Conservation (phyloP, 2,329 filamentous ascomycete species). For the Monilinia fructicola region DNA sequence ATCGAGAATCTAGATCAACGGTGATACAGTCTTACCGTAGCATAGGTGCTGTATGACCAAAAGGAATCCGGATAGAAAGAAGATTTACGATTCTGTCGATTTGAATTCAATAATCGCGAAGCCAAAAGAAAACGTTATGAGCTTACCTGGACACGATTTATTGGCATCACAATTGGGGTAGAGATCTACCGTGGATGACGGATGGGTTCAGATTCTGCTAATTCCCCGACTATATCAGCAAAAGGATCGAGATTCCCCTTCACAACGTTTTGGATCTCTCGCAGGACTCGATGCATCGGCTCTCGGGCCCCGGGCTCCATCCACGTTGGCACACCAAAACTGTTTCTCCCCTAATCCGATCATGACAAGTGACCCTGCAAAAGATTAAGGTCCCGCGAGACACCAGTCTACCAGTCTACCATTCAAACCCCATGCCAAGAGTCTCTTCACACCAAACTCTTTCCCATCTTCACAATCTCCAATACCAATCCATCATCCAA, state of each 20-base stretch:
- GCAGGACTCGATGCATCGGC: neutral
- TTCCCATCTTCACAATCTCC: conserved; percentile 29
- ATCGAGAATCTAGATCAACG: neutral
- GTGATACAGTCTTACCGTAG: neutral
- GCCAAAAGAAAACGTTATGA: neutral
- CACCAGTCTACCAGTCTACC: neutral
- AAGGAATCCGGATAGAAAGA: neutral
- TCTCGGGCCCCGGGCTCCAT: neutral
- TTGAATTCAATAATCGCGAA: neutral
- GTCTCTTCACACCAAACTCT: conserved; percentile 19
- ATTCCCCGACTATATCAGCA: neutral
- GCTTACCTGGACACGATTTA: neutral
- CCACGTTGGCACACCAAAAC: neutral
- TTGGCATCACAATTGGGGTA: neutral
- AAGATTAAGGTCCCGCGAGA: neutral
- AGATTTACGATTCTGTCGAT: neutral
- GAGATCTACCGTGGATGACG: neutral
- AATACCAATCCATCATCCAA: conserved; percentile 27
- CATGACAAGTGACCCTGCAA: conserved; percentile 3
- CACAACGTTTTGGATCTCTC: neutral
- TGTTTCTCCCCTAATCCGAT: neutral
- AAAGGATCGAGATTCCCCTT: conserved; percentile 8
- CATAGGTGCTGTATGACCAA: no score
- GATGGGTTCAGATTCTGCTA: conserved; percentile 6
- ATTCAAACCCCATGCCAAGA: neutral